Conservation (phyloP, 1,139 yeast species). For the Pichiaceae sp. region DNA sequence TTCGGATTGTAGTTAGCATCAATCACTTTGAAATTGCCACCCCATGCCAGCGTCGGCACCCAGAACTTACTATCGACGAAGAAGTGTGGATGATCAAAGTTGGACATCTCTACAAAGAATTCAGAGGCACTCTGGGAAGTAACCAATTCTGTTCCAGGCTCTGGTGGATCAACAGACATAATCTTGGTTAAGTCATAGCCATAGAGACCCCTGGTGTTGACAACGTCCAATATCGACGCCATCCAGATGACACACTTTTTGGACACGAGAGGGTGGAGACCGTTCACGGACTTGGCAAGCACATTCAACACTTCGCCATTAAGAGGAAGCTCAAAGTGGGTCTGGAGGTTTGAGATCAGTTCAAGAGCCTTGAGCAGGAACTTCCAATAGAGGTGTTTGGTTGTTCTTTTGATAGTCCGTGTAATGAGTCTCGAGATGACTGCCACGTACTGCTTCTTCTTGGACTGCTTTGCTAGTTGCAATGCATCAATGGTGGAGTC, state of each 20-base stretch:
- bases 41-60: slow-evolving; percentile 81
- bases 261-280: slow-evolving; percentile 67
- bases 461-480: slow-evolving; percentile 48
- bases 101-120: slow-evolving; percentile 50
- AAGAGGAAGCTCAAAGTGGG: slow-evolving; percentile 43
- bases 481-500: slow-evolving; percentile 51
- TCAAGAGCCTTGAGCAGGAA: slow-evolving; percentile 46
- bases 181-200: slow-evolving; percentile 43
- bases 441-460: slow-evolving; percentile 36
- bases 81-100: slow-evolving; percentile 38
- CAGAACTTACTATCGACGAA: slow-evolving; percentile 50
- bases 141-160: slow-evolving; percentile 11
- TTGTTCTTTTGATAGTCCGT: slow-evolving; percentile 29
- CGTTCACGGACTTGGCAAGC: slow-evolving; percentile 47
- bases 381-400: slow-evolving; percentile 59
- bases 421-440: slow-evolving; percentile 36
- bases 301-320: slow-evolving; percentile 35
- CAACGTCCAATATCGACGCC: slow-evolving; percentile 44
- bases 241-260: slow-evolving; percentile 58
- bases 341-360: slow-evolving; percentile 46
- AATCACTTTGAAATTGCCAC: slow-evolving; percentile 43
- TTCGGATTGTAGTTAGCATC: slow-evolving; percentile 21
- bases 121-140: slow-evolving; percentile 19
- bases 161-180: slow-evolving; percentile 31
- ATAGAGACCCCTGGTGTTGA: slow-evolving; percentile 43